Percentiles rank a stretch among this genome's conserved stretches.
These are phyloP conservation scores for Asterophora lycoperdoides DNA, from an alignment of 768 basidiomycete species.

Conservation along the genomic window DNA sequence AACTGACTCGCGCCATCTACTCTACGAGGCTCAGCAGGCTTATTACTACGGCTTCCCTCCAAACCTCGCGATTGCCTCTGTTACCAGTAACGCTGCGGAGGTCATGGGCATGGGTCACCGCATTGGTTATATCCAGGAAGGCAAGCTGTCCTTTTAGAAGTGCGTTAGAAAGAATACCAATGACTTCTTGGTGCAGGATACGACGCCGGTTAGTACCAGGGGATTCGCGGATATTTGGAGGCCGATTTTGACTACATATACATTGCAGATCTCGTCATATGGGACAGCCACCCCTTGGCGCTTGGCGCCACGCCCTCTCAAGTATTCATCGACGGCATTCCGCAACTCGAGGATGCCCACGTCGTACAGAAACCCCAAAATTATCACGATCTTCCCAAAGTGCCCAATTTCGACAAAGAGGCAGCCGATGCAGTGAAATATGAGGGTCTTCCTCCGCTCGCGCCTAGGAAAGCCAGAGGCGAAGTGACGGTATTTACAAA, in stretches of 20 bases:
- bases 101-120: constrained; percentile 77
- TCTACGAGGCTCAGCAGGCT: constrained; percentile 84
- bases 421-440: constrained; percentile 54
- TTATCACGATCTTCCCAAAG: constrained; percentile 46
- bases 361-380: constrained; percentile 45
- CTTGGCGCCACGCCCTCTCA: constrained; percentile 84
- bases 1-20: constrained; percentile 66
- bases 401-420: constrained; percentile 71
- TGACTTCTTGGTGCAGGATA: constrained; percentile 42
- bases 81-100: constrained; percentile 70
- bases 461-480: constrained; percentile 31
- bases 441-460: constrained; percentile 75
- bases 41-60: constrained; percentile 74
- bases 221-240: neutral
- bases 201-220: constrained; percentile 58
- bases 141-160: constrained; percentile 25
- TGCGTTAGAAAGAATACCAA: neutral
- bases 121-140: constrained; percentile 71
- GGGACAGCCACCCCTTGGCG: constrained; percentile 82
- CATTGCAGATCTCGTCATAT: constrained; percentile 64
- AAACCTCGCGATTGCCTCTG: constrained; percentile 66
- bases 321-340: constrained; percentile 87
- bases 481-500: constrained; percentile 56
- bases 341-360: constrained; percentile 54
- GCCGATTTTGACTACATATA: no score